Conservation (phyloP, 1,284 basidiomycete genomes). For the Xanthoconium separans region DNA sequence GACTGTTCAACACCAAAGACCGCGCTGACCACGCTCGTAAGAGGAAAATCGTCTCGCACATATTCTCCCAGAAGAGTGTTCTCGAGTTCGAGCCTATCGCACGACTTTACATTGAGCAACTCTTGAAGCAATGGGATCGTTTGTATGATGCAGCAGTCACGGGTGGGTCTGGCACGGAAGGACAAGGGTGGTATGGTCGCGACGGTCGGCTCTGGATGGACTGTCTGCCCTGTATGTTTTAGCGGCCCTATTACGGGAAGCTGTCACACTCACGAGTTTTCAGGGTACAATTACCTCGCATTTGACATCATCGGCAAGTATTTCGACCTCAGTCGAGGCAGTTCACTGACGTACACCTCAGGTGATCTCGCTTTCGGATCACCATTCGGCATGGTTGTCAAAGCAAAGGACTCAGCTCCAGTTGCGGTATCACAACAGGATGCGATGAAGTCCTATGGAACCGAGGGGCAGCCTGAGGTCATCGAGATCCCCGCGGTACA, state of each 20-base stretch:
- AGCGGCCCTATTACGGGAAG: not conserved
- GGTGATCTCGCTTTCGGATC: conserved; percentile 83
- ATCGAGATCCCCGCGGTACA: conserved; percentile 76
- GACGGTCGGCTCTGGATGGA: conserved; percentile 71
- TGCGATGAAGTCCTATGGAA: conserved; percentile 59
- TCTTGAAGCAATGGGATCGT: conserved; percentile 81
- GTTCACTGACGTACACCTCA: conserved; percentile 17
- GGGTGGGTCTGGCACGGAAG: conserved; percentile 56
- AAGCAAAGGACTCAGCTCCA: conserved; percentile 71
- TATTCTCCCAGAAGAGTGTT: conserved; percentile 84
- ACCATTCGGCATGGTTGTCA: conserved; percentile 87
- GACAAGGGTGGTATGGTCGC: conserved; percentile 64
- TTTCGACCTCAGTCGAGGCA: not conserved
- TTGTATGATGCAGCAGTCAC: conserved; percentile 59
- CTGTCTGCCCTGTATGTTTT: conserved; percentile 63
- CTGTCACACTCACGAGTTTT: conserved; percentile 24
- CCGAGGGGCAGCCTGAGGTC: conserved; percentile 43
- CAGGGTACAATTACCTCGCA: conserved; percentile 75
- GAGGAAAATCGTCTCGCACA: conserved; percentile 86
- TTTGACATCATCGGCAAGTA: conserved; percentile 80
- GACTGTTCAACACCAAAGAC: conserved; percentile 85
- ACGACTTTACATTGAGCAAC: conserved; percentile 55
- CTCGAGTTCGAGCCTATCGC: conserved; percentile 81
- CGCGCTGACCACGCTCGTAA: conserved; percentile 83
- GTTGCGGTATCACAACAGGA: conserved; percentile 50